phyloP scores from a whole-genome alignment of 768 basidiomycete species.

The Lactarius pseudohatsudake region DNA sequence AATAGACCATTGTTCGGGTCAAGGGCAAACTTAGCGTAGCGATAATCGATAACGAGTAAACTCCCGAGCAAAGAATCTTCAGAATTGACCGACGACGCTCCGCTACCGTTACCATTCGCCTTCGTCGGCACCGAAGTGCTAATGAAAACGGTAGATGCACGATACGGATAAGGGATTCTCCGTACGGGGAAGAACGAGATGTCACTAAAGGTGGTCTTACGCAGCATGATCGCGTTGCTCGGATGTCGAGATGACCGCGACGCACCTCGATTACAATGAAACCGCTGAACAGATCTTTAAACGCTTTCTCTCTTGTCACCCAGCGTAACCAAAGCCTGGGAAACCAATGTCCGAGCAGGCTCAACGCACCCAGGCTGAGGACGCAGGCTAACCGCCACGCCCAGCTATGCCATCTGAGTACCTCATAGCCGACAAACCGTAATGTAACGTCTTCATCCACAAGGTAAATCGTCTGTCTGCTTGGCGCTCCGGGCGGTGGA shows the following conservation, averaged over 20 bases:
- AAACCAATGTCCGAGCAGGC: constrained; percentile 89
- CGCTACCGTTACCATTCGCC: constrained; percentile 22
- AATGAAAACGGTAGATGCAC: constrained; percentile 78
- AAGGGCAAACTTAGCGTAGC: constrained; percentile 87
- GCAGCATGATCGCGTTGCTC: constrained; percentile 32
- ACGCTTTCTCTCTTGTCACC: constrained; percentile 81
- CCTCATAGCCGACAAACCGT: constrained; percentile 84
- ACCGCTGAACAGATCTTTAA: constrained; percentile 64
- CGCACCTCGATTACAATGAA: constrained; percentile 90
- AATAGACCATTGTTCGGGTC: constrained; percentile 85
- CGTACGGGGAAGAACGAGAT: constrained; percentile 74
- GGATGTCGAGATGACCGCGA: constrained; percentile 19
- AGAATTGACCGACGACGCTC: constrained; percentile 36
- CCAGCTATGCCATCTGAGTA: constrained; percentile 56
- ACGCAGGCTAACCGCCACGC: constrained; percentile 74
- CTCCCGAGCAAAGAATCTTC: constrained; percentile 44
- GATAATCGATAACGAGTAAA: constrained; percentile 81
- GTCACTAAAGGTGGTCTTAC: constrained; percentile 80
- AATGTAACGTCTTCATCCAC: constrained; percentile 88
- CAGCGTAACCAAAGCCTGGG: constrained; percentile 89
- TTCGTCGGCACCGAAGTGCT: constrained; percentile 22
- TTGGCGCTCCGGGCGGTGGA: constrained; percentile 81
- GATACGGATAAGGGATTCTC: constrained; percentile 70
- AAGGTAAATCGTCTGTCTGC: constrained; percentile 81
- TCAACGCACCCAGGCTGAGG: constrained; percentile 67